Evolutionary conservation across 2,329 filamentous ascomycete genomes (phyloP).

Genomic region (Apiospora marii): DNA sequence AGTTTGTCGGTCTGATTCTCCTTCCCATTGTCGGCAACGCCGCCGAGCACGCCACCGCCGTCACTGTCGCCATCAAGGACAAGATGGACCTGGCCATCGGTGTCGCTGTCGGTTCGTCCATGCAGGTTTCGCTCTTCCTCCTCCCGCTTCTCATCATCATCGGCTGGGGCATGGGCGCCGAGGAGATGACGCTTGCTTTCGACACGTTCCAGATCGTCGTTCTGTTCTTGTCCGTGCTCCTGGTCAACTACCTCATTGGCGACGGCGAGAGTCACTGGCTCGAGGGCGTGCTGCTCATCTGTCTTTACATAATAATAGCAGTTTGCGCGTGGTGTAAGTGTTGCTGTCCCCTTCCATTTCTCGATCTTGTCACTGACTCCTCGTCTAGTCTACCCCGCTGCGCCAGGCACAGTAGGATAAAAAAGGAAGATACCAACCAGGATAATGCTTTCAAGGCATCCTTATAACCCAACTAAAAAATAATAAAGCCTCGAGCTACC

Average conservation of each 20-base stretch:
- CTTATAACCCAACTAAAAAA: neutral
- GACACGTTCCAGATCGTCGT: constrained; percentile 89
- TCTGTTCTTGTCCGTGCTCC: constrained; percentile 81
- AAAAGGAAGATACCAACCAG: neutral
- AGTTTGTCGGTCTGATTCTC: constrained; percentile 82
- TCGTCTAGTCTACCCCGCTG: neutral
- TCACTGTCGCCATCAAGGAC: constrained; percentile 82
- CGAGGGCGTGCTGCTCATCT: constrained; percentile 78
- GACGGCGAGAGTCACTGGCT: constrained; percentile 87
- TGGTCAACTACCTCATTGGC: constrained; percentile 86
- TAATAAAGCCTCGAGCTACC: neutral
- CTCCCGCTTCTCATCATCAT: constrained; percentile 80
- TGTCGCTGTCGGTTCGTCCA: constrained; percentile 80
- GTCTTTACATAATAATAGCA: constrained; percentile 82
- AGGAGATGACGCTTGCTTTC: constrained; percentile 83
- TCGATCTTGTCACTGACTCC: neutral
- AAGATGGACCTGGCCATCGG: constrained; percentile 87
- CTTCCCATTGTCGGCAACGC: constrained; percentile 86
- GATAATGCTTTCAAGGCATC: neutral
- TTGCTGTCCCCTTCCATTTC: fast-evolving
- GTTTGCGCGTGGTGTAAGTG: constrained; percentile 69
- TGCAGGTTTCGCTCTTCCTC: constrained; percentile 82
- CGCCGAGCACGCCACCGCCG: constrained; percentile 82
- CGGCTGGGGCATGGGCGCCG: constrained; percentile 76
- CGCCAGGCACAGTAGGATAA: neutral